phyloP scores from a whole-genome alignment of 768 basidiomycete genomes.

The Trametes cubensis region DNA sequence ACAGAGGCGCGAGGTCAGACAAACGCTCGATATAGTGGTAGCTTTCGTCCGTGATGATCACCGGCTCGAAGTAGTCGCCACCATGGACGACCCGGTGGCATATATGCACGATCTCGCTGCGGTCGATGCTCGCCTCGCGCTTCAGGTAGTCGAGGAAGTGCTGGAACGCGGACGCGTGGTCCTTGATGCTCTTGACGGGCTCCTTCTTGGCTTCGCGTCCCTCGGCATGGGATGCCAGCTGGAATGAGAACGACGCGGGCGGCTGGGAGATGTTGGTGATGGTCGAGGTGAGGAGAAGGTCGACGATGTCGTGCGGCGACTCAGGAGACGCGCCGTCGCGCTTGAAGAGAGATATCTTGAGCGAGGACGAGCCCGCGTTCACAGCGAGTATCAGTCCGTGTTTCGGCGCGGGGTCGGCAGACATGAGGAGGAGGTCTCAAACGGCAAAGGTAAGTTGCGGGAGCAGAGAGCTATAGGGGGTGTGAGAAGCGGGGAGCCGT shows the following conservation, averaged over 20 bases:
- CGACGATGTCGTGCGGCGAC: constrained; percentile 38
- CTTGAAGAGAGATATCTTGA: constrained; percentile 76
- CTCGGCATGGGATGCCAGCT: constrained; percentile 24
- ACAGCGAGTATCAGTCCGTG: constrained; percentile 61
- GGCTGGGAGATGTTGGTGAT: constrained; percentile 62
- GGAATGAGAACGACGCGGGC: constrained; percentile 54
- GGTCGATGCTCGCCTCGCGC: constrained; percentile 45
- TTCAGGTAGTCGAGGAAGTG: constrained; percentile 58
- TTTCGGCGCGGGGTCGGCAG: constrained; percentile 19
- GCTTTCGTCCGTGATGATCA: constrained; percentile 66
- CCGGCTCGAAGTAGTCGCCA: constrained; percentile 72
- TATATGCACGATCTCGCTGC: constrained; percentile 50
- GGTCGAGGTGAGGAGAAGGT: constrained; percentile 52
- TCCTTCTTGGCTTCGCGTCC: constrained; percentile 45
- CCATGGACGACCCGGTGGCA: constrained; percentile 89
- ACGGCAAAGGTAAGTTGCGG: not conserved
- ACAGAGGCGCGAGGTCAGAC: constrained; percentile 81
- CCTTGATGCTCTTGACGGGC: constrained; percentile 42
- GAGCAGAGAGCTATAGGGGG: not conserved
- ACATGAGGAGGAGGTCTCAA: constrained; percentile 11
- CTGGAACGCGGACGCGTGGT: constrained; percentile 65
- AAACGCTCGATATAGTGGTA: constrained; percentile 74
- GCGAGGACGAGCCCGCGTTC: constrained; percentile 84
- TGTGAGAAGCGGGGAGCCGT: not conserved
- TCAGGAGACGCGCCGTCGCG: constrained; percentile 30